phyloP scores from a whole-genome alignment of 1,284 basidiomycete genomes.

The Melampsora larici-populina region DNA sequence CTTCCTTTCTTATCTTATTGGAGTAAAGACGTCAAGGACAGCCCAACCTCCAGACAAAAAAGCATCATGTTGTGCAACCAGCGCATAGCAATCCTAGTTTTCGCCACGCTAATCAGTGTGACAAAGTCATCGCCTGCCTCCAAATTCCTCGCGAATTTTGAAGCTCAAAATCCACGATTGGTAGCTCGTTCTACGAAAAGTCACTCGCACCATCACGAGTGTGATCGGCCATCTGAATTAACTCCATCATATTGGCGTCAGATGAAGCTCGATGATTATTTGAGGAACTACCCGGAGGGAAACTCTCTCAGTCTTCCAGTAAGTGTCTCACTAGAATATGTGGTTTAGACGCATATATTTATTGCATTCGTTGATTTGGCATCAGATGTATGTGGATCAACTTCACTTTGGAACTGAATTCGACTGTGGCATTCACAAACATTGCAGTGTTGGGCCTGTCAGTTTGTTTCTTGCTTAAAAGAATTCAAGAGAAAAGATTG shows the following conservation, averaged over 20 bases:
- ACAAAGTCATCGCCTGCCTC: neutral
- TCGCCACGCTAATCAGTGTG: neutral
- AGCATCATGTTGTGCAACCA: neutral
- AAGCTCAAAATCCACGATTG: neutral
- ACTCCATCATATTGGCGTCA: constrained; percentile 35
- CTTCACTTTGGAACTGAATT: constrained; percentile 13
- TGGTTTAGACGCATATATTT: neutral
- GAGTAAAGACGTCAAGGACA: neutral
- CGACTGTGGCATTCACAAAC: constrained; percentile 33
- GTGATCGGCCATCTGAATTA: neutral
- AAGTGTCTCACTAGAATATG: neutral
- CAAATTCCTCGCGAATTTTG: neutral
- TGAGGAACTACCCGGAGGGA: constrained; percentile 39
- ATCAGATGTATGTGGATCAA: constrained; percentile 33
- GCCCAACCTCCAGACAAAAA: neutral
- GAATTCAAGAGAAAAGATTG: neutral
- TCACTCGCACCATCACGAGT: neutral
- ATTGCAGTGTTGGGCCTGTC: constrained; percentile 29
- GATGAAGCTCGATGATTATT: constrained; percentile 27
- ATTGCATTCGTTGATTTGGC: neutral
- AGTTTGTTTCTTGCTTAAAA: constrained; percentile 8
- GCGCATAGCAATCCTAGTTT: neutral
- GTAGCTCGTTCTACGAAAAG: neutral
- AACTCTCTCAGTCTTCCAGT: constrained; percentile 36
- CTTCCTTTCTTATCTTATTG: neutral